phyloP scores from a whole-genome alignment of 495 filamentous ascomycete species.

The Aspergillus sclerotioniger region DNA sequence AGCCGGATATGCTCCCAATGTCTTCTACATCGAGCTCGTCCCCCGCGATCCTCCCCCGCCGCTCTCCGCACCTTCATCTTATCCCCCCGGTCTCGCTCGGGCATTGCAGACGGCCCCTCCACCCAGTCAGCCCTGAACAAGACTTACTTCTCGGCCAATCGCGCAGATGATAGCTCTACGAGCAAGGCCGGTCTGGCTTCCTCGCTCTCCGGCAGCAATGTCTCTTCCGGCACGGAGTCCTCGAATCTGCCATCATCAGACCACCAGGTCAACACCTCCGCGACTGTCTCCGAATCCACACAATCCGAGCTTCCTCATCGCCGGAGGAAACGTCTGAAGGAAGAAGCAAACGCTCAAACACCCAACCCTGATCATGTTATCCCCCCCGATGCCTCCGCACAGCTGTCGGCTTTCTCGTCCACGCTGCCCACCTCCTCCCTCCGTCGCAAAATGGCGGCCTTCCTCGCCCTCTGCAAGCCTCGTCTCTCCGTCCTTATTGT shows the following conservation, averaged over 20 bases:
- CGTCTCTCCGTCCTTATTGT: constrained; percentile 90
- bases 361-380: constrained; percentile 40
- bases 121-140: constrained; percentile 31
- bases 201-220: constrained; percentile 26
- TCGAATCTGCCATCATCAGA: constrained; percentile 4
- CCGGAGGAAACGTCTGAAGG: constrained; percentile 51
- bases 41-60: constrained; percentile 16
- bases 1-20: constrained; percentile 35
- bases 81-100: constrained; percentile 31
- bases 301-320: constrained; percentile 47
- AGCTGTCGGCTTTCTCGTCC: constrained; percentile 70
- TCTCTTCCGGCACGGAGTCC: constrained; percentile 10
- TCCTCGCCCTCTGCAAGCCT: constrained; percentile 90
- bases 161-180: constrained; percentile 17
- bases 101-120: constrained; percentile 28
- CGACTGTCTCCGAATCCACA: constrained; percentile 23
- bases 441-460: constrained; percentile 74
- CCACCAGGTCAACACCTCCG: constrained; percentile 7
- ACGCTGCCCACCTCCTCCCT: constrained; percentile 66
- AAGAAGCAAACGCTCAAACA: constrained; percentile 25
- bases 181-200: constrained; percentile 29
- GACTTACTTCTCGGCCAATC: constrained; percentile 44
- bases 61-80: constrained; percentile 33
- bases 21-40: constrained; percentile 23
- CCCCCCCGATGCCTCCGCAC: constrained; percentile 80